Evolutionary conservation across 2,329 filamentous ascomycete species (phyloP).

Genomic region (Aspergillus ochraceoroseus): DNA sequence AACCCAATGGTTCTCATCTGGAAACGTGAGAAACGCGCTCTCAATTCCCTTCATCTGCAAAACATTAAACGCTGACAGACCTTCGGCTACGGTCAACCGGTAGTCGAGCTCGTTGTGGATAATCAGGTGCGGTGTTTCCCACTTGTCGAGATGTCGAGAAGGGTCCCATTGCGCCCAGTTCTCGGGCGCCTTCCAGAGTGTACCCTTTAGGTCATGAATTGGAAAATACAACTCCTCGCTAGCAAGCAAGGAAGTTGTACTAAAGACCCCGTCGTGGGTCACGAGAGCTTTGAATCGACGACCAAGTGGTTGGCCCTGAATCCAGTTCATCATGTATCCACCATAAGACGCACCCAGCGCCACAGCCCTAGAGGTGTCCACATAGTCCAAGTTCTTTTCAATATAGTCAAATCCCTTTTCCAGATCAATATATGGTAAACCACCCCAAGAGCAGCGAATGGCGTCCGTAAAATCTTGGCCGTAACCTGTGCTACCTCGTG

Average conservation of each 20-base stretch:
- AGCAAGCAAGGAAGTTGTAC: conserved; percentile 42
- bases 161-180: conserved; percentile 58
- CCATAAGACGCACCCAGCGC: conserved; percentile 53
- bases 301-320: conserved; percentile 52
- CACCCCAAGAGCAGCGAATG: conserved; percentile 52
- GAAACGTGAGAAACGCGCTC: conserved; percentile 74
- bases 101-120: conserved; percentile 92
- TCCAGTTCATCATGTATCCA: conserved; percentile 59
- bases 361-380: conserved; percentile 52
- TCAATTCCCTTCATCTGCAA: conserved; percentile 70
- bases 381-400: conserved; percentile 46
- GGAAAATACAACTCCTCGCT: conserved; percentile 55
- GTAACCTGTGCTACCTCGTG: conserved; percentile 56
- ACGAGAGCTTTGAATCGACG: conserved; percentile 56
- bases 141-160: conserved; percentile 56
- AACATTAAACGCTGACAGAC: conserved; percentile 78
- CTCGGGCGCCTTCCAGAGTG: conserved; percentile 48
- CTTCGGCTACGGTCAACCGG: conserved; percentile 77
- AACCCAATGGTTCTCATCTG: conserved; percentile 78
- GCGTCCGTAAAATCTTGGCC: conserved; percentile 52
- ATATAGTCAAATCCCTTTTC: conserved; percentile 52
- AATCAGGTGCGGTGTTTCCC: conserved; percentile 81
- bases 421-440: conserved; percentile 53
- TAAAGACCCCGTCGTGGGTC: conserved; percentile 50
- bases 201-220: conserved; percentile 49